Percentiles rank a stretch among this genome's conserved stretches.
Evolutionary conservation across 176 grass and related monocot species (phyloP).

Genomic region (Ananas comosus): DNA sequence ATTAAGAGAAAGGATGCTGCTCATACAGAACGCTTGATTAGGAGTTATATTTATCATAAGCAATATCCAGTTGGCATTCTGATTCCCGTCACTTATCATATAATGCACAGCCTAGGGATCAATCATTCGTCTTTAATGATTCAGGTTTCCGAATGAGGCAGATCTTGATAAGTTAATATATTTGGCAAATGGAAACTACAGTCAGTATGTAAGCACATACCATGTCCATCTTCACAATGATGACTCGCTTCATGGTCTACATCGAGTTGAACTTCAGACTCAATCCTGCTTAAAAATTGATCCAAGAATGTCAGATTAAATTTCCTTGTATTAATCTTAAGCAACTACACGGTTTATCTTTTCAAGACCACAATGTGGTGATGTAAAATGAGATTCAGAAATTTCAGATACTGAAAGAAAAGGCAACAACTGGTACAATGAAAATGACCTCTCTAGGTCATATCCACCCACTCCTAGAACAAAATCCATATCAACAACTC

Average conservation of each 20-base stretch:
- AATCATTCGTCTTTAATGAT: not conserved
- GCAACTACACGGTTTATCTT: not conserved
- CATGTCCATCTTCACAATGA: slow-evolving; percentile 33
- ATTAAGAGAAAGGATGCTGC: not conserved
- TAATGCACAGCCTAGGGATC: not conserved
- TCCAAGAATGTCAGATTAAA: not conserved
- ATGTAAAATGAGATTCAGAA: not conserved
- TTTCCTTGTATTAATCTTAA: not conserved
- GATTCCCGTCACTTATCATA: too few relatives aligned
- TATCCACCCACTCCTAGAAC: slow-evolving; percentile 63
- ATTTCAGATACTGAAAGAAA: not conserved
- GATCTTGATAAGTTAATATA: not conserved
- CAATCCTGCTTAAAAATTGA: slow-evolving; percentile 34
- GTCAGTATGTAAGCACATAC: slow-evolving; percentile 16
- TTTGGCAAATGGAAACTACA: not conserved
- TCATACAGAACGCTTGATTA: not conserved
- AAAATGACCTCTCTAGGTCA: slow-evolving; percentile 42
- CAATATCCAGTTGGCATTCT: not conserved
- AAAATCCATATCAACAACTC: slow-evolving; percentile 66
- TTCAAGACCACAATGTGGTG: not conserved
- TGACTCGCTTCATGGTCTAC: slow-evolving; percentile 27
- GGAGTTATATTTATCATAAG: not conserved
- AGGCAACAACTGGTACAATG: not conserved
- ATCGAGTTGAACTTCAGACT: slow-evolving; percentile 39
- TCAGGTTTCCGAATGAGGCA: not conserved